Evolutionary conservation across 1,284 basidiomycete genomes (phyloP), one percentile per base, ranked within the genome.

Genomic region (Boletus sp.): DNA sequence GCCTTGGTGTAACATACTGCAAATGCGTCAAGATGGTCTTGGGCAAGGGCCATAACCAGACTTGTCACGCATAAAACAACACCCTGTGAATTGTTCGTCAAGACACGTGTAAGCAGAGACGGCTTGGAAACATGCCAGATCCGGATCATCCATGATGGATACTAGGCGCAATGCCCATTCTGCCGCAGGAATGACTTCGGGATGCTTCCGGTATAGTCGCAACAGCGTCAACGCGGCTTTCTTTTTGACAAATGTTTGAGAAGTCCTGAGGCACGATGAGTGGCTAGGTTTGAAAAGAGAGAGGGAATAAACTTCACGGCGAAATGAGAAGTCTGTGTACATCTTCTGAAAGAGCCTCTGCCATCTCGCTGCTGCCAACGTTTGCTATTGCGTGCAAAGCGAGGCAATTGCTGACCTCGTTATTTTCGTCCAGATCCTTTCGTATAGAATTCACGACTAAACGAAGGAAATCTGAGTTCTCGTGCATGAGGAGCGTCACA

Each of bases 381-480:
- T 97, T 99, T 13, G 96, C 96, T 56, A 99, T 97, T 2, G 95
- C 96, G 62, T 99, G 96, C 44, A 99, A 71, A 1, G 96, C 96
- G 43, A 99, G 77, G 65, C 96, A 98, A 63, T 98, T 99, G 71
- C 89, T 89, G 56, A 96, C 79, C 69, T 99, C 96, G 63, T 89
- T 92, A 62, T 91, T 91, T 58, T 92, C 91, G 57, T 98, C 94
- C 43, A 99, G 70, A 67, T 99, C 96, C 68, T 99, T 99, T 43
- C 93, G 84, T 59, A 99, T 96, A 32, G 94, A 97, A 67, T 99
- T 98, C 67, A 99, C 93, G 13, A 98, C 94, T 14, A 98, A 76
- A 23, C 94, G 84, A 30, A 96, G 81, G 57, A 99, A 88, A 62
- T 99, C 95, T 32, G 94, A 97, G 67, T 97, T 94, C 72, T 99